phyloP scores from a whole-genome alignment of 2,329 filamentous ascomycete species.

The Trichothecium sympodiale region DNA sequence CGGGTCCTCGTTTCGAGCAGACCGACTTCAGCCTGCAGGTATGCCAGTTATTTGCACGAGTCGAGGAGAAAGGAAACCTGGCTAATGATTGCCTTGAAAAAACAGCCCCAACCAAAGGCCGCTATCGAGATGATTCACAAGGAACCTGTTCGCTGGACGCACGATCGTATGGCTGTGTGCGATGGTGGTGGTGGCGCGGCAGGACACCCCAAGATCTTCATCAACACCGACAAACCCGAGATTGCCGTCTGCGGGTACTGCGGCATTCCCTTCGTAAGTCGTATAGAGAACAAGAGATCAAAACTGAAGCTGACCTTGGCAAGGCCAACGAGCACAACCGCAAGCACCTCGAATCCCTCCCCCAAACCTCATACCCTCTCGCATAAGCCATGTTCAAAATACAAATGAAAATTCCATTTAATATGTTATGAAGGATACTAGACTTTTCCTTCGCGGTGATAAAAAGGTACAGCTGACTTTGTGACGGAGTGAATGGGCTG shows the following conservation, averaged over 20 bases:
- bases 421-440: too few species aligned
- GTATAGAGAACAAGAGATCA: slow-evolving; percentile 2
- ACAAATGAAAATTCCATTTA: too few species aligned
- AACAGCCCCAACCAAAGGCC: slow-evolving; percentile 73
- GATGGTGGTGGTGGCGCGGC: slow-evolving; percentile 85
- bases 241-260: slow-evolving; percentile 89
- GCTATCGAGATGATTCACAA: slow-evolving; percentile 95
- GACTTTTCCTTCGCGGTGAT: too few species aligned
- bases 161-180: slow-evolving; percentile 71
- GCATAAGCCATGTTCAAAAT: slow-evolving; percentile 24
- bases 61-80: slow-evolving; percentile 3
- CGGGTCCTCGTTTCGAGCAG: slow-evolving; percentile 92
- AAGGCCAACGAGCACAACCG: slow-evolving; percentile 91
- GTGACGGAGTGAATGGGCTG: too few species aligned
- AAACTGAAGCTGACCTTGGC: background rate
- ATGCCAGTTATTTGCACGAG: slow-evolving; percentile 17
- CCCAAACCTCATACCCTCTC: slow-evolving; percentile 72
- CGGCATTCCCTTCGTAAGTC: slow-evolving; percentile 78
- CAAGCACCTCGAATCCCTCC: slow-evolving; percentile 70
- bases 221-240: slow-evolving; percentile 96
- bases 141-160: slow-evolving; percentile 86
- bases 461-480: too few species aligned
- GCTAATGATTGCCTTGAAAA: slow-evolving; percentile 19
- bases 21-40: slow-evolving; percentile 91
- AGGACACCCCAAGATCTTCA: slow-evolving; percentile 89